Conservation (phyloP, 495 filamentous ascomycete species). For the Aspergillus ostianus region DNA sequence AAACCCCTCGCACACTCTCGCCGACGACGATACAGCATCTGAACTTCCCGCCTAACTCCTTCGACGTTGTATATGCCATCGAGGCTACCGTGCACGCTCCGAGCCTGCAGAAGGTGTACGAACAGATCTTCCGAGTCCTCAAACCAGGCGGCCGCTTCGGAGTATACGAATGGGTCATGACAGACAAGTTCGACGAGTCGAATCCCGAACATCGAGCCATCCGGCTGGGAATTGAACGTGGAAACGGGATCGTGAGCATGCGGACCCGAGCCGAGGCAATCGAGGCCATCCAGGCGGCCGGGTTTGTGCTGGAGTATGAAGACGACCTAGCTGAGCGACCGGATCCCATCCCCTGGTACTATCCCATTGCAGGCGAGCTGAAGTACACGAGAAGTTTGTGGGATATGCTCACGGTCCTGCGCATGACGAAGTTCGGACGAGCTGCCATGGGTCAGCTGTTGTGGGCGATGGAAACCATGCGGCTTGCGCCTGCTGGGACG, state of each 20-base stretch:
- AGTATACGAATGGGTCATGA: conserved; percentile 10
- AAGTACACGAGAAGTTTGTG: neutral
- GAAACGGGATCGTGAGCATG: conserved; percentile 8
- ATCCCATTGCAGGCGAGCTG: conserved; percentile 8
- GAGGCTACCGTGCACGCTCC: conserved; percentile 5
- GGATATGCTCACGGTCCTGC: conserved; percentile 7
- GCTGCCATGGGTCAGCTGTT: conserved; percentile 4
- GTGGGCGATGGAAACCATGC: conserved; percentile 3
- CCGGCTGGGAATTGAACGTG: conserved; percentile 7
- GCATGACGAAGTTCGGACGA: conserved; percentile 9
- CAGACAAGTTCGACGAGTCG: conserved; percentile 4
- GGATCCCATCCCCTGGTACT: conserved; percentile 7
- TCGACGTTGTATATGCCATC: conserved; percentile 4
- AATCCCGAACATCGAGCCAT: conserved; percentile 6
- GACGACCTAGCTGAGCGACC: conserved; percentile 5
- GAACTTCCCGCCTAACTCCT: neutral
- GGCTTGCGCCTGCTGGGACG: conserved; percentile 5
- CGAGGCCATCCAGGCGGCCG: conserved; percentile 6
- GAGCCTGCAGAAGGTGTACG: conserved; percentile 6
- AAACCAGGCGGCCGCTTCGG: conserved; percentile 8
- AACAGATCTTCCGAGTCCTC: conserved; percentile 8
- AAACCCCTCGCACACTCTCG: neutral
- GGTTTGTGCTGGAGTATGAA: conserved; percentile 4
- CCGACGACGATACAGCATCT: neutral
- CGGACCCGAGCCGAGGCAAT: neutral